Base-by-base conservation (phyloP, 1,139 yeast species). In the Ogataea hybrid region DNA sequence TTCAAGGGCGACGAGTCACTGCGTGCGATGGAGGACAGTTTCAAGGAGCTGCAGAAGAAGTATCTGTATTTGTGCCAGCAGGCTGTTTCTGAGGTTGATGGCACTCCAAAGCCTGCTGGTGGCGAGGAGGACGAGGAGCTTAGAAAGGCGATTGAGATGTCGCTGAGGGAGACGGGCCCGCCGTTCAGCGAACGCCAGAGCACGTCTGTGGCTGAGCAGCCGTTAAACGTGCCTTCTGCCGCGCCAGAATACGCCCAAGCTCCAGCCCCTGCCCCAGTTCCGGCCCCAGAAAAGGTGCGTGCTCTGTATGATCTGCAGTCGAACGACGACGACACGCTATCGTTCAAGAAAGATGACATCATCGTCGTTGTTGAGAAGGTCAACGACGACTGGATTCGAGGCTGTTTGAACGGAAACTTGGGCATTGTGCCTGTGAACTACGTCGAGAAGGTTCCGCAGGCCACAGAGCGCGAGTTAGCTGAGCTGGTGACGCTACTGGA, bases 361-460 rank as follows among this genome's bases (percentile, higher is more conserved):
- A 90, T 92, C 37, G 83, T 84, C 1, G 96, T 92, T 1, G 73
- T 90, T 37, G 97, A 89, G 56, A 77, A 86, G 14, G 95, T 86
- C 6, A 89, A 89, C 63, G 75, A 88, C 48, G 97, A 92, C 61
- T 92, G 98, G 98, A 87, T 97, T 85, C 75, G 88, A 53, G 98
- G 98, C 5, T 79, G 92, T 5, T 67, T 90, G 39, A 73, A 77
- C 44, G 97, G 97, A 0, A 74, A 73, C 43, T 71, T 80, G 35
- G 98, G 98, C 22, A 84, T 92, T n/a, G 89, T 92, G 65, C 98
- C 98, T 0, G 73, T 87, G 44, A 92, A 92, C 62, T 92, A 92
- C 59, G 97, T 92, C 1, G 79, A 89, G 3, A 90, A 90, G 3
- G 69, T 89, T 9, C 77, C 81, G 1, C 84, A 80, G 39, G 83